Base-by-base conservation (phyloP, 305 asterid genomes). In the Withania somnifera region DNA sequence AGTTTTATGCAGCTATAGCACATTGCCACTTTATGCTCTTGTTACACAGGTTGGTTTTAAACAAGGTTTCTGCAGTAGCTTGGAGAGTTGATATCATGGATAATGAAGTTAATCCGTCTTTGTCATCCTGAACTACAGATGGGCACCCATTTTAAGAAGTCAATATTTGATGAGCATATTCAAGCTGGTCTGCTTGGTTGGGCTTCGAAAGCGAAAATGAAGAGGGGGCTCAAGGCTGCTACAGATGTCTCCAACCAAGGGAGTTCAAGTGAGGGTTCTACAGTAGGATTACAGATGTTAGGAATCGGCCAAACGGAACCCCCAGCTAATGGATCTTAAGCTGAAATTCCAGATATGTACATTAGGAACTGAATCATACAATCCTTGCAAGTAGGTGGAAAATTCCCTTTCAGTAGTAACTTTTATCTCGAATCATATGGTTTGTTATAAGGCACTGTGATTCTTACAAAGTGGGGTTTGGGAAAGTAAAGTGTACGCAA, bases 61-160 rank as follows among this genome's bases (percentile, higher is more conserved):
- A 47, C 78, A 45, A n/a, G 73, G 40, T 80, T 83, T 69, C 22
- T 42, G 53, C 13, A 15, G 32, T 73, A 0, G 17, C 40, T 2
- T 78, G 28, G 42, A 53, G 2, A 3, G 50, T 61, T n/a, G 60
- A 51, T 80, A 13, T 22, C 1, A 51, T 45, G 34, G 51, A 10
- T 52, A 14, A 57, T 45, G 20, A 17, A 38, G 11, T 60, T 82
- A 82, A 54, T 40, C 40, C 53, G 1, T 30, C 26, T 47, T 10
- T 53, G 1, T 30, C 26, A 36, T 10, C 45, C 57, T 57, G 71
- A 54, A 80, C 82, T 52, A 83, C 45, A 95, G 99, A 95, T 95
- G 99, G 99, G 99, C 63, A 94, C 98, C 14, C 85, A 92, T 87
- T 95, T 92, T 91, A 95, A 95, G 91, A 95, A 88, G 81, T 91